Conservation (phyloP, 768 basidiomycete species). For the Termitomyces sp. region DNA sequence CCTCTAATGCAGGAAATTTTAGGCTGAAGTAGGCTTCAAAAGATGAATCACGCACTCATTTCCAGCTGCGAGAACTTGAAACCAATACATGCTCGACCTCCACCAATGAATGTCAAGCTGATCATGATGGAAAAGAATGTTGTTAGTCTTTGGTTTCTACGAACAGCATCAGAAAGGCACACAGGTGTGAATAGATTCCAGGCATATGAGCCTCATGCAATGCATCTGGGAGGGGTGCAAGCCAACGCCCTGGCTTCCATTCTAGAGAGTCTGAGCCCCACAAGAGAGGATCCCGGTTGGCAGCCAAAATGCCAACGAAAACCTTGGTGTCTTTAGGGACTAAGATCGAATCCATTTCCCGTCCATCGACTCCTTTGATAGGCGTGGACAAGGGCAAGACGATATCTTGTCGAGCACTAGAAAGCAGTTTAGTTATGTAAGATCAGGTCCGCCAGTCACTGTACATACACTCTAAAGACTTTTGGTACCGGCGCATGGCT, state of each 20-base stretch:
- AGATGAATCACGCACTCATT: constrained; percentile 25
- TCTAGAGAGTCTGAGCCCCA: constrained; percentile 29
- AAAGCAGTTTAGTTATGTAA: background rate
- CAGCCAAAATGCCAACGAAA: constrained; percentile 20
- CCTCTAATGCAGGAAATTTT: constrained; percentile 10
- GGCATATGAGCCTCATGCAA: constrained; percentile 26
- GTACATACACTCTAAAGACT: constrained; percentile 11
- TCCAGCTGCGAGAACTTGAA: constrained; percentile 35
- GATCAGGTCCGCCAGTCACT: background rate
- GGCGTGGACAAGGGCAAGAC: constrained; percentile 29
- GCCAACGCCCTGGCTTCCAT: constrained; percentile 22
- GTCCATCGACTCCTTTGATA: constrained; percentile 5
- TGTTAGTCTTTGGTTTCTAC: constrained; percentile 10
- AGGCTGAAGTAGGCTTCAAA: background rate
- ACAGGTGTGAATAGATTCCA: constrained; percentile 25
- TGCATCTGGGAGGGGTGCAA: constrained; percentile 27
- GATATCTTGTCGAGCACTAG: constrained; percentile 16
- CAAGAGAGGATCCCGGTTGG: constrained; percentile 16
- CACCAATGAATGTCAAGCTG: constrained; percentile 31
- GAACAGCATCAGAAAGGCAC: constrained; percentile 18
- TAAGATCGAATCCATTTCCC: background rate
- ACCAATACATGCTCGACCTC: constrained; percentile 30
- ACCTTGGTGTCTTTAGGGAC: constrained; percentile 15
- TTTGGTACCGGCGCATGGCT: constrained; percentile 3
- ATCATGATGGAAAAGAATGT: constrained; percentile 21